Conservation (phyloP, 768 basidiomycete genomes). For the Kwoniella bestiolae region DNA sequence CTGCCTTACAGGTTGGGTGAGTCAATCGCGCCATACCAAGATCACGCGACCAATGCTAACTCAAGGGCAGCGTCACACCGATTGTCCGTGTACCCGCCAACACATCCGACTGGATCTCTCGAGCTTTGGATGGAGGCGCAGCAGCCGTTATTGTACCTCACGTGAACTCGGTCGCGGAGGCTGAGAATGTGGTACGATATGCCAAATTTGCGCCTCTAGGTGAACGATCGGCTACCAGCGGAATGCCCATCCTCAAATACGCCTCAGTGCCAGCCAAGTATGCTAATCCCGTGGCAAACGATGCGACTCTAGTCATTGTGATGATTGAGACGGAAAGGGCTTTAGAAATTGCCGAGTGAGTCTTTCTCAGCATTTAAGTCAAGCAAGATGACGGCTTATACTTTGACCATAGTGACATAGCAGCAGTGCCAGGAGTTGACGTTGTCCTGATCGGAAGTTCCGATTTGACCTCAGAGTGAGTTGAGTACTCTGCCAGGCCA, state of each 20-base stretch:
- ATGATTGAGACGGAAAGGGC: constrained; percentile 45
- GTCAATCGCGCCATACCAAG: no score
- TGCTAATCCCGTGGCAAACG: constrained; percentile 37
- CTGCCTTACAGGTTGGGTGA: constrained; percentile 37
- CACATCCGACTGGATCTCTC: constrained; percentile 48
- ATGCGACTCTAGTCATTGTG: constrained; percentile 35
- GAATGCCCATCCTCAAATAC: constrained; percentile 41
- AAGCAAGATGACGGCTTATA: neutral
- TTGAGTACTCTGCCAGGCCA: neutral
- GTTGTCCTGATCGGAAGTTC: constrained; percentile 36
- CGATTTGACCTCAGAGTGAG: constrained; percentile 44
- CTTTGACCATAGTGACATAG: constrained; percentile 34
- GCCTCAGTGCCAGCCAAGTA: constrained; percentile 28
- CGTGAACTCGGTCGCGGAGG: constrained; percentile 39
- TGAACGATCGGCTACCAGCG: constrained; percentile 34
- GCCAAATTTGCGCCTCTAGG: constrained; percentile 45
- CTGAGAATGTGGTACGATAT: constrained; percentile 34
- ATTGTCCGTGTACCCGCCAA: constrained; percentile 49
- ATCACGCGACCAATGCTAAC: constrained; percentile 2
- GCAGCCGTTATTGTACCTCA: constrained; percentile 50
- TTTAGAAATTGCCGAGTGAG: constrained; percentile 38
- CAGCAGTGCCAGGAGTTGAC: constrained; percentile 46
- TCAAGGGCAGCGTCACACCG: constrained; percentile 40
- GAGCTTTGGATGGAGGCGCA: constrained; percentile 45
- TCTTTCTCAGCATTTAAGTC: neutral